Base-by-base conservation (phyloP, 2,329 filamentous ascomycete species). In the Sclerotiophoma versabilis region DNA sequence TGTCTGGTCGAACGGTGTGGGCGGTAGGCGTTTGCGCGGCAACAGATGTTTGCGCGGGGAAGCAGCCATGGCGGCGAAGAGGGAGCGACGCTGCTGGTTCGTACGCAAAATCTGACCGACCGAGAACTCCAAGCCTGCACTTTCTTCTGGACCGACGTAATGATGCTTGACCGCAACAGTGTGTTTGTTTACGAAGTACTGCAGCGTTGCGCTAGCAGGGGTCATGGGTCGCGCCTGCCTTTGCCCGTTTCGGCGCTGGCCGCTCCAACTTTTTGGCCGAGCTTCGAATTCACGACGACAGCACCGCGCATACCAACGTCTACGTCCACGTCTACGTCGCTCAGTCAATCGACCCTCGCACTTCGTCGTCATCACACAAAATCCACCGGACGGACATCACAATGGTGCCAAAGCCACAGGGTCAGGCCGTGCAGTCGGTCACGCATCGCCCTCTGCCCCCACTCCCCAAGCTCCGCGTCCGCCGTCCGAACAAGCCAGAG, bases 401-500 rank as follows among this genome's bases (percentile, higher is more conserved):
- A 27, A 76, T 75, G 72, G 71, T 74, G 4, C 72, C 72, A 3
- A 75, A 75, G 51, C 72, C 72, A 12, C 69, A 73, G 42, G 66
- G 65, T 41, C 57, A 60, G 32, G 59, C 71, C 49, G 61, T 68
- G 25, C 70, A 72, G 59, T 71, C 75, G 51, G 69, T 67, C 60
- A 75, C 75, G 20, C 72, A 76, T 54, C 79, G 81, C 32, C 80
- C 81, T 59, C 78, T 87, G 12, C 84, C 84, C 30, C 84, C 84
- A 17, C 78, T 87, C 3, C 82, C 80, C 5, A 85, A 87, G 69
- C 81, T 91, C 53, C 84, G 85, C 65, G 82, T 91, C 43, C 83
- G 84, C 62, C 80, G 83, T 63, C 87, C 87, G 43, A 86, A 89
- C 66, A 80, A 83, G 64, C 77, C 83, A 60, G 81, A 86, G 66